Conservation (phyloP, 2,329 filamentous ascomycete species). For the Periconia sp. region DNA sequence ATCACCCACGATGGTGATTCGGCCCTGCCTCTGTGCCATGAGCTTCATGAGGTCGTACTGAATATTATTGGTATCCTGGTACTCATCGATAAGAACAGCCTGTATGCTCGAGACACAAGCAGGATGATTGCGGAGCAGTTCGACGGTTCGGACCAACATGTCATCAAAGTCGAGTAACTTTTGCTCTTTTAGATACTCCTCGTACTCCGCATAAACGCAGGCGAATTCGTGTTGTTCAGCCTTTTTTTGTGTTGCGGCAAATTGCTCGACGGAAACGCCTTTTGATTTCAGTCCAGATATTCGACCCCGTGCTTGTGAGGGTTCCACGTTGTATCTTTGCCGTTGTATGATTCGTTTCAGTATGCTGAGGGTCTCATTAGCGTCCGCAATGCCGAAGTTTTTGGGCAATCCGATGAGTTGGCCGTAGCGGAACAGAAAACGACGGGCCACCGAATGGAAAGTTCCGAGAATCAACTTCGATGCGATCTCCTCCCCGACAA, state of each 20-base stretch:
- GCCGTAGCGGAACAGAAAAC: constrained; percentile 83
- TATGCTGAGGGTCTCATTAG: constrained; percentile 75
- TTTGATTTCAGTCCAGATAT: constrained; percentile 69
- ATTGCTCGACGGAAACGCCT: constrained; percentile 51
- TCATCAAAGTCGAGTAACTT: constrained; percentile 96
- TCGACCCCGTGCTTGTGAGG: constrained; percentile 68
- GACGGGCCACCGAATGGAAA: constrained; percentile 88
- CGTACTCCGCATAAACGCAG: constrained; percentile 72
- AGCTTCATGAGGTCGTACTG: constrained; percentile 94
- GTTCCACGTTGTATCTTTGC: constrained; percentile 68
- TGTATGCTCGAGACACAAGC: constrained; percentile 87
- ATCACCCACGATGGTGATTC: constrained; percentile 94
- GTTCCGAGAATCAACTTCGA: constrained; percentile 83
- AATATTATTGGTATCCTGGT: constrained; percentile 93
- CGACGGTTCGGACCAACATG: constrained; percentile 78
- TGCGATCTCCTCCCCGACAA: constrained; percentile 77
- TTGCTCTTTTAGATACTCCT: constrained; percentile 70
- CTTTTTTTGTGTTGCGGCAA: constrained; percentile 45
- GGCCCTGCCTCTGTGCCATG: constrained; percentile 69
- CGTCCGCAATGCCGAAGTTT: constrained; percentile 90
- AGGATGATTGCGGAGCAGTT: constrained; percentile 73
- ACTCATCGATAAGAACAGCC: constrained; percentile 92
- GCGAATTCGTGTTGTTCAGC: constrained; percentile 67
- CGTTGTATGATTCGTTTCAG: constrained; percentile 81
- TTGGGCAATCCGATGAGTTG: constrained; percentile 77